Conservation (phyloP, 1,139 yeast species). For the Saccharomycopsis crataegensis region DNA sequence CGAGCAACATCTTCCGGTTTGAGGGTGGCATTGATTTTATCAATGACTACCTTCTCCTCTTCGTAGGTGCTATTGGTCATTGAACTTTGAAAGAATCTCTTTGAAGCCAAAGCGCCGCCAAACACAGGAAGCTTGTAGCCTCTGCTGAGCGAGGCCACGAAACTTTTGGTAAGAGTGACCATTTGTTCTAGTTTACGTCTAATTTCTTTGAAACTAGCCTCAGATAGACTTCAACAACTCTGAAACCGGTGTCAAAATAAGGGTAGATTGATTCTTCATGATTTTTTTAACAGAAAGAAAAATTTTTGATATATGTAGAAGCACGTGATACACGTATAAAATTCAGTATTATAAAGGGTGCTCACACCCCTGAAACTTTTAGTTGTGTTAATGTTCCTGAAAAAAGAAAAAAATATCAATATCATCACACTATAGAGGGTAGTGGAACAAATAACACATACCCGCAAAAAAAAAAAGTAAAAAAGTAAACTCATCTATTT, state of each 20-base stretch:
- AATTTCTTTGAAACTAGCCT: too few relatives aligned
- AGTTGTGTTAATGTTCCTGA: too few relatives aligned
- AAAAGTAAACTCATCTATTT: background rate
- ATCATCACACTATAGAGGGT: too few relatives aligned
- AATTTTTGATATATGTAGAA: too few relatives aligned
- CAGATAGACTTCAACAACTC: too few relatives aligned
- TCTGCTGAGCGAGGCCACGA: background rate
- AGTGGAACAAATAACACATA: background rate
- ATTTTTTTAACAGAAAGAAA: too few relatives aligned
- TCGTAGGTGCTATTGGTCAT: conserved; percentile 35
- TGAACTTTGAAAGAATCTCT: conserved; percentile 10
- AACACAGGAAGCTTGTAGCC: background rate
- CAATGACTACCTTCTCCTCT: conserved; percentile 63
- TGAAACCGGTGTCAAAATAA: too few relatives aligned
- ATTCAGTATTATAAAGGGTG: too few relatives aligned
- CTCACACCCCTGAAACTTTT: too few relatives aligned
- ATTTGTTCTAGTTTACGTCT: background rate
- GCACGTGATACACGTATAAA: too few relatives aligned
- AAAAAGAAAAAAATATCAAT: too few relatives aligned
- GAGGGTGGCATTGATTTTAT: conserved; percentile 46
- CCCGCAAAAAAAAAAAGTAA: background rate
- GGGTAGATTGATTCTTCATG: too few relatives aligned
- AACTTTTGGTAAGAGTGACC: background rate
- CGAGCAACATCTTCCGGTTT: conserved; percentile 51
- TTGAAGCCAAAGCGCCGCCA: background rate